A percentile compares a stretch with the other conserved stretches of the same genome.
Conservation (phyloP, 78 protist species). For the Neovahlkampfia damariscottae region DNA sequence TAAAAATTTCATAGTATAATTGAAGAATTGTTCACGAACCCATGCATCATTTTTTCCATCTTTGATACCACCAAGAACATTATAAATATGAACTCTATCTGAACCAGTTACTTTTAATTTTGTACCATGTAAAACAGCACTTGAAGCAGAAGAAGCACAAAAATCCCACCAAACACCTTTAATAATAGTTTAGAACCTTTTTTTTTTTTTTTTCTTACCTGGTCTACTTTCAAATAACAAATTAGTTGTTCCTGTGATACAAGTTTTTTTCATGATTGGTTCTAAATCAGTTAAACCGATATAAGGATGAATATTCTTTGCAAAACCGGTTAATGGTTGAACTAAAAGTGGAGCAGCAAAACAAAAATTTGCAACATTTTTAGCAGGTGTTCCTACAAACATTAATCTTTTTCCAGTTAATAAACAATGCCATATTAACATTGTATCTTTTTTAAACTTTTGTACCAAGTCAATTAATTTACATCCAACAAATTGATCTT, state of each 20-base stretch:
- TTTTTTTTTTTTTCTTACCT: too few species aligned
- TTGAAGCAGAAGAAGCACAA: neutral
- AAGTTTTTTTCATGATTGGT: neutral
- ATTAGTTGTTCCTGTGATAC: constrained; percentile 17
- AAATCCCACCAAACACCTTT: neutral
- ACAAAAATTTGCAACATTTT: constrained; percentile 8
- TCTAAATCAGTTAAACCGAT: constrained; percentile 11
- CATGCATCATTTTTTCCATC: neutral
- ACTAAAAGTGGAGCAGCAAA: constrained; percentile 16
- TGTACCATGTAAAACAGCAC: neutral
- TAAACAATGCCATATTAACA: constrained; percentile 15
- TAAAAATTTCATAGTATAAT: neutral
- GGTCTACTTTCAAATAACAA: constrained; percentile 1
- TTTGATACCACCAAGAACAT: neutral
- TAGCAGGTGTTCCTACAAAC: constrained; percentile 5
- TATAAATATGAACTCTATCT: neutral
- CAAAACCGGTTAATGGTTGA: constrained; percentile 9
- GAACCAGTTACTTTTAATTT: neutral
- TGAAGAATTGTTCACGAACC: neutral
- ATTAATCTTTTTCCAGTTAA: neutral
- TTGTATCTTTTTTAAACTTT: constrained; percentile 7
- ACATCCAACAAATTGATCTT: constrained; percentile 12
- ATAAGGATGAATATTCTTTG: constrained; percentile 10
- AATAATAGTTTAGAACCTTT: too few species aligned
- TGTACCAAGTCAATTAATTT: neutral